Percentiles rank a stretch among this genome's conserved stretches.
Evolutionary conservation across 2,329 filamentous ascomycete genomes (phyloP).

Genomic region (Aquanectria penicillioides): DNA sequence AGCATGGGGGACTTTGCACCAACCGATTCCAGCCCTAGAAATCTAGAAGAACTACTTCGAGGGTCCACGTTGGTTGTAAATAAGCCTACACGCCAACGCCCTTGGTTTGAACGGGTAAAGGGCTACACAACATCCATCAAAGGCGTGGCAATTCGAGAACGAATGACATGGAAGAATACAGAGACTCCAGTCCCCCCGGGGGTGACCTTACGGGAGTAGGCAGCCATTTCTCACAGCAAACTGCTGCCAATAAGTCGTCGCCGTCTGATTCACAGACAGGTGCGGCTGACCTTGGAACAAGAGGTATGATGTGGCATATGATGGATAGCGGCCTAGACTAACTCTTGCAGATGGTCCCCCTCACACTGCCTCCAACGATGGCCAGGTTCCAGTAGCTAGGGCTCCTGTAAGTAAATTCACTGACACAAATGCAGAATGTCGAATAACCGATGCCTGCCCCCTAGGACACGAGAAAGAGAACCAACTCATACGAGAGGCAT

Average conservation of each 20-base stretch:
- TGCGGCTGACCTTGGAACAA: not conserved
- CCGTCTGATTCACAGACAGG: not conserved
- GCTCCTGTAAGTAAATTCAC: not conserved
- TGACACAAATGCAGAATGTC: not conserved
- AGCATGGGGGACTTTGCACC: too few species aligned
- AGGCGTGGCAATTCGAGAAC: not conserved
- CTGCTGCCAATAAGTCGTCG: not conserved
- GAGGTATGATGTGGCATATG: not conserved
- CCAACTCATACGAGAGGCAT: not conserved
- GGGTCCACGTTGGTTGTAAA: not conserved
- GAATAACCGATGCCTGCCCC: not conserved
- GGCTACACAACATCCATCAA: conserved; percentile 3
- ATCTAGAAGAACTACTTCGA: not conserved
- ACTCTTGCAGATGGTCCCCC: not conserved
- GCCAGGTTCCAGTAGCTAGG: not conserved
- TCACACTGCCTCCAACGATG: not conserved
- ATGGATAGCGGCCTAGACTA: not conserved
- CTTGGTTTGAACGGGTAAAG: not conserved
- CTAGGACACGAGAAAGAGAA: not conserved
- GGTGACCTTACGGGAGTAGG: conserved; percentile 24
- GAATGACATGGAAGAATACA: not conserved
- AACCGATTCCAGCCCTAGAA: not conserved
- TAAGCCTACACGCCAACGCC: not conserved
- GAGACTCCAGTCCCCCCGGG: not conserved
- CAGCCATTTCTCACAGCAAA: conserved; percentile 13